Conservation (phyloP, 495 filamentous ascomycete genomes). For the Podospora tetraspora region DNA sequence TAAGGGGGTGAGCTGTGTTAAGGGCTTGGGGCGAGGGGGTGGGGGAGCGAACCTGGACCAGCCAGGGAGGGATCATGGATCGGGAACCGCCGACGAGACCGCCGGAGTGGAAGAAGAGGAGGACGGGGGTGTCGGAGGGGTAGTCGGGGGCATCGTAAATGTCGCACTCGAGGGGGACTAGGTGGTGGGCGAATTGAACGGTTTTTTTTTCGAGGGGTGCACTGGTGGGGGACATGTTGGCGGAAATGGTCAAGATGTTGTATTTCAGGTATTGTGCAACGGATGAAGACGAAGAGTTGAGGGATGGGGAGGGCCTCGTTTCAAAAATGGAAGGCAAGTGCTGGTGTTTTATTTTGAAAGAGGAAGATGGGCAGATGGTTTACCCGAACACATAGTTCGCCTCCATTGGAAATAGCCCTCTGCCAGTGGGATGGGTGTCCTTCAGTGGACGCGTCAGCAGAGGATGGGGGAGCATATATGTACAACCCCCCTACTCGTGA, state of each 20-base stretch:
- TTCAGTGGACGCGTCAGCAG: neutral
- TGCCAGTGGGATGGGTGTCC: too few species aligned
- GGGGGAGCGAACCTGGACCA: conserved; percentile 14
- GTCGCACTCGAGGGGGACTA: conserved; percentile 22
- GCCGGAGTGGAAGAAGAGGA: conserved; percentile 27
- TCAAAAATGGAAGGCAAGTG: too few species aligned
- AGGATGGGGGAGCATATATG: neutral
- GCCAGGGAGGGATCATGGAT: conserved; percentile 22
- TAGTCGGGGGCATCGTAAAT: conserved; percentile 17
- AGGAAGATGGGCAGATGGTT: neutral
- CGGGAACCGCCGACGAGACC: conserved; percentile 19
- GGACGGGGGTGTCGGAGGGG: conserved; percentile 10
- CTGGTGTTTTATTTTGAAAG: too few species aligned
- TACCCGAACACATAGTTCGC: too few species aligned
- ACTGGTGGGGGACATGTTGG: neutral
- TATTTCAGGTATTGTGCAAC: too few species aligned
- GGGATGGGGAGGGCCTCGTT: too few species aligned
- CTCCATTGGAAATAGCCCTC: too few species aligned
- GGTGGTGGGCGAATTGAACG: conserved; percentile 10
- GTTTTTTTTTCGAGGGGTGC: conserved; percentile 11
- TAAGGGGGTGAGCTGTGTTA: conserved; percentile 20
- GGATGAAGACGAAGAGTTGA: too few species aligned
- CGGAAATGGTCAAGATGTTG: neutral
- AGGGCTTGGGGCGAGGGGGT: conserved; percentile 7
- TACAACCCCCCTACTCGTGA: neutral